Percentiles rank a stretch among this genome's conserved stretches.
These are phyloP conservation scores for Pterula multifida DNA, from an alignment of 1,284 basidiomycete species.

Conservation along the genomic window DNA sequence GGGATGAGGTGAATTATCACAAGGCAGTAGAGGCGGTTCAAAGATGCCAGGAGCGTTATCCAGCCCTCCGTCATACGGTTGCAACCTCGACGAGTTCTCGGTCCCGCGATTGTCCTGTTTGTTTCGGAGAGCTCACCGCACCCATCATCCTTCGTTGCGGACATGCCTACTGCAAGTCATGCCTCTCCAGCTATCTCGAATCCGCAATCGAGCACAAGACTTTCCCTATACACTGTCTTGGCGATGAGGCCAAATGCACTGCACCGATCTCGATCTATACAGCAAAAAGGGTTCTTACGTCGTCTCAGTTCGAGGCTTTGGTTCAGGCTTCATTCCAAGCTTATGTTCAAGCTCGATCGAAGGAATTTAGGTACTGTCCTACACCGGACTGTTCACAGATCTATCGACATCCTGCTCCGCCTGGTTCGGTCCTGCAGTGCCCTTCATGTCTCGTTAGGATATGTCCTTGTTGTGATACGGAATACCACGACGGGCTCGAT, in stretches of 20 bases:
- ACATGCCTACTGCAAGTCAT: conserved; percentile 40
- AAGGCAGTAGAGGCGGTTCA: conserved; percentile 3
- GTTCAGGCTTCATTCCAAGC: conserved; percentile 31
- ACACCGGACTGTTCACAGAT: conserved; percentile 48
- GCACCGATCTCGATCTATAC: conserved; percentile 35
- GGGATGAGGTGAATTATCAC: conserved; percentile 18
- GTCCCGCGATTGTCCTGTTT: conserved; percentile 31
- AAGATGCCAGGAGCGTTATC: not conserved
- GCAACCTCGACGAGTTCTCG: not conserved
- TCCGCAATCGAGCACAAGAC: conserved; percentile 30
- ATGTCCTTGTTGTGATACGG: conserved; percentile 29
- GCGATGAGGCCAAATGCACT: conserved; percentile 34
- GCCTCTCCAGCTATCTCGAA: conserved; percentile 36
- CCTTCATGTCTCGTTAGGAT: conserved; percentile 39
- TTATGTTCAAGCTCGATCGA: conserved; percentile 32
- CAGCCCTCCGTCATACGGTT: not conserved
- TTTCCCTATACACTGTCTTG: conserved; percentile 42
- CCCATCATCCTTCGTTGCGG: conserved; percentile 36
- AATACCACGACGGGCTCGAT: conserved; percentile 17
- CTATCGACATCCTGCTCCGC: conserved; percentile 25
- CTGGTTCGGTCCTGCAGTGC: conserved; percentile 20
- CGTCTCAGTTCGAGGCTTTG: conserved; percentile 29
- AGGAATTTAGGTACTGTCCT: conserved; percentile 37
- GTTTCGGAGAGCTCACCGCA: conserved; percentile 29
- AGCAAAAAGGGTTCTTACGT: conserved; percentile 33